These are phyloP conservation scores for Biancaea sappan DNA, from an alignment of 306 rosid genomes.

Conservation along the genomic window DNA sequence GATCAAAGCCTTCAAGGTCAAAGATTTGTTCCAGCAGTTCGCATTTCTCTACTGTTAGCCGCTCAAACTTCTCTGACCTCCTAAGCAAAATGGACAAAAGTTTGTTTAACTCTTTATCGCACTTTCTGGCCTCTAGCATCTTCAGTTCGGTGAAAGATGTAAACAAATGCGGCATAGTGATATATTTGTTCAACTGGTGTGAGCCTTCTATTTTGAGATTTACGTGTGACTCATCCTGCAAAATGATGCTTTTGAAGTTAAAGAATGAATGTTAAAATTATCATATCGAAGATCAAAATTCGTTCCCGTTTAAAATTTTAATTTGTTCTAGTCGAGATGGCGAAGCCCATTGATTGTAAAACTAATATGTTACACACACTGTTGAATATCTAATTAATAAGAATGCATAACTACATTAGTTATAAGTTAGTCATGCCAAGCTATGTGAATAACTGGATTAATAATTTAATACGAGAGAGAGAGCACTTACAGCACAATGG, in stretches of 20 bases:
- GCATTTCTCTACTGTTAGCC: not conserved
- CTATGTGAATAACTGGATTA: too few relatives aligned
- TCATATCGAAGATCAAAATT: too few relatives aligned
- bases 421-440: too few relatives aligned
- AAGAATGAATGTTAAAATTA: too few relatives aligned
- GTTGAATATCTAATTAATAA: too few relatives aligned
- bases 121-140: not conserved
- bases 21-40: not conserved
- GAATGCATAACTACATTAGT: too few relatives aligned
- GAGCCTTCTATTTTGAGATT: not conserved
- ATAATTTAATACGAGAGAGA: not conserved
- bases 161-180: too few relatives aligned
- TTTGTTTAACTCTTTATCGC: not conserved
- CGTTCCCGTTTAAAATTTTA: too few relatives aligned
- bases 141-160: not conserved
- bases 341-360: too few relatives aligned
- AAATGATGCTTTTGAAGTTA: too few relatives aligned
- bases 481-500: not conserved
- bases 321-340: too few relatives aligned
- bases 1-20: not conserved
- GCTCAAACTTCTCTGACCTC: not conserved
- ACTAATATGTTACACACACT: too few relatives aligned
- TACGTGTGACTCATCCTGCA: not conserved
- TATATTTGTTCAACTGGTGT: not conserved
- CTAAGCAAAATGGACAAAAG: not conserved